Percentiles rank a stretch among this genome's conserved stretches.
Conservation (phyloP, 108 stramenopile genomes). For the Fragilariopsis cylindrus region DNA sequence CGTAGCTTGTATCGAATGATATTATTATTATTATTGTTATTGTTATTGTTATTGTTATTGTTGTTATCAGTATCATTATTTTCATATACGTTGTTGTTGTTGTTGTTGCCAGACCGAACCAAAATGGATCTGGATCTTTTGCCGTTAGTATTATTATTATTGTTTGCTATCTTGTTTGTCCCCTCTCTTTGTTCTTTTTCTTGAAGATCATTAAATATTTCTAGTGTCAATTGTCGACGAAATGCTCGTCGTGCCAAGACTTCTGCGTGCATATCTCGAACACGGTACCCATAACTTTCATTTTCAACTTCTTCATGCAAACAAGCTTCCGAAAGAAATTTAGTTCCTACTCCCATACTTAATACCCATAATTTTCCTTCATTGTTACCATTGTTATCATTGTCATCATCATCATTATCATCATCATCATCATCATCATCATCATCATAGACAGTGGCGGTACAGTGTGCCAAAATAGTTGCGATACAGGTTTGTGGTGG, state of each 20-base stretch:
- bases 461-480: conserved; percentile 65
- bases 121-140: conserved; percentile 11
- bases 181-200: neutral
- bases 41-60: neutral
- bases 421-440: neutral
- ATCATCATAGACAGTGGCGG: neutral
- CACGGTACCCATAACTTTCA: conserved; percentile 51
- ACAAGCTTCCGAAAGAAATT: conserved; percentile 63
- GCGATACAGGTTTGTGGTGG: conserved; percentile 74
- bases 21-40: neutral
- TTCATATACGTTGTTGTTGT: too few relatives aligned
- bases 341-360: conserved; percentile 84
- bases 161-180: neutral
- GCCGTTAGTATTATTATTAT: neutral
- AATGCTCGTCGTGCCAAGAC: conserved; percentile 81
- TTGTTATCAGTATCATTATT: neutral
- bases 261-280: conserved; percentile 85
- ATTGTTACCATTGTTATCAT: conserved; percentile 14
- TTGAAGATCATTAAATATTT: conserved; percentile 48
- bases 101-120: conserved; percentile 4
- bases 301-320: conserved; percentile 39
- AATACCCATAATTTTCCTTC: conserved; percentile 45
- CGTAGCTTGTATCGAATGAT: conserved; percentile 40
- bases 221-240: conserved; percentile 59
- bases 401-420: neutral